Percentiles rank a stretch among this genome's conserved stretches.
phyloP scores from a whole-genome alignment of 1,284 basidiomycete species.

The Taiwanofungus camphoratus region DNA sequence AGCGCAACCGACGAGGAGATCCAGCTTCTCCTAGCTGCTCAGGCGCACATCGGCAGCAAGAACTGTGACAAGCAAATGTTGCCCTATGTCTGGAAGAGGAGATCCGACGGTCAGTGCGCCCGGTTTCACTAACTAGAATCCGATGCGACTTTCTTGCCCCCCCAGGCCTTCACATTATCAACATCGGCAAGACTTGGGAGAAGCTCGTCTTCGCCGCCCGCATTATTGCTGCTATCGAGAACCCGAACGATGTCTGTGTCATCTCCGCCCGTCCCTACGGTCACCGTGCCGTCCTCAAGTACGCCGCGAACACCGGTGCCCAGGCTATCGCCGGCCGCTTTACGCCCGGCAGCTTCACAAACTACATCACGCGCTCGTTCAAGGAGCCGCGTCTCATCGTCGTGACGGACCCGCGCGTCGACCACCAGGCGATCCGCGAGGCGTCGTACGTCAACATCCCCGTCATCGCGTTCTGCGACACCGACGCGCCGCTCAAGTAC shows the following conservation, averaged over 20 bases:
- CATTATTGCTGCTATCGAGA: constrained; percentile 92
- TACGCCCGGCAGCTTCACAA: constrained; percentile 98
- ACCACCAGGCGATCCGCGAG: constrained; percentile 99
- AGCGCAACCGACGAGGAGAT: constrained; percentile 97
- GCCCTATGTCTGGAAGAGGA: constrained; percentile 96
- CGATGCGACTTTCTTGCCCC: too few relatives aligned
- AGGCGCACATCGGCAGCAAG: constrained; percentile 96
- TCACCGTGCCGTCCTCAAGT: constrained; percentile 99
- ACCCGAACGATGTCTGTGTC: constrained; percentile 96
- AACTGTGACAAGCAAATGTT: constrained; percentile 99
- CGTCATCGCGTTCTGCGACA: constrained; percentile 98
- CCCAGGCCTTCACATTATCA: constrained; percentile 90
- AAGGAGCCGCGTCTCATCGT: constrained; percentile 98
- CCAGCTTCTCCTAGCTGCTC: constrained; percentile 89
- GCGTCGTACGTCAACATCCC: constrained; percentile 99
- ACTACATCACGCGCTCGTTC: constrained; percentile 99
- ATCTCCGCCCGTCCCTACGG: constrained; percentile 98
- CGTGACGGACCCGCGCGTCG: constrained; percentile 97
- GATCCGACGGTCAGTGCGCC: constrained; percentile 76
- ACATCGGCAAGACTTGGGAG: constrained; percentile 99
- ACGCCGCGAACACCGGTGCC: constrained; percentile 95
- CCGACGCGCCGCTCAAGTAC: constrained; percentile 94
- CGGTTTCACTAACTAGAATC: constrained; percentile 1
- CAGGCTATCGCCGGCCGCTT: constrained; percentile 99
- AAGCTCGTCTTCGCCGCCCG: constrained; percentile 95